A percentile compares a stretch with the other conserved stretches of the same genome.
phyloP scores from a whole-genome alignment of 1,139 yeast species.

The Lodderomyces jiufengensis region DNA sequence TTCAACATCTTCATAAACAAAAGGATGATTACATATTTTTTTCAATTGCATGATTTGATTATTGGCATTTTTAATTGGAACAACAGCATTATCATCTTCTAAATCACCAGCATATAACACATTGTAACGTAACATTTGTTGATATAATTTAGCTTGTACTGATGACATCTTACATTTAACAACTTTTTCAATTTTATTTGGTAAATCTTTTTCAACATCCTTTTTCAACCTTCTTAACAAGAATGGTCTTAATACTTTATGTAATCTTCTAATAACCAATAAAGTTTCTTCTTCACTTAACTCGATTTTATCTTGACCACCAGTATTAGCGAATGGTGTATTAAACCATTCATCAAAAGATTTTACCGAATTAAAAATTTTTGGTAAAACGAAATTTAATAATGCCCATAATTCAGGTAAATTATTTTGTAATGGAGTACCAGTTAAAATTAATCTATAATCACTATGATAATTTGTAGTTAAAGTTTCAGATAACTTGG shows the following conservation, averaged over 20 bases:
- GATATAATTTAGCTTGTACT: slow-evolving; percentile 73
- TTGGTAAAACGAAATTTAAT: slow-evolving; percentile 72
- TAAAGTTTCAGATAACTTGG: slow-evolving; percentile 68
- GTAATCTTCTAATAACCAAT: slow-evolving; percentile 90
- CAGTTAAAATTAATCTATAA: slow-evolving; percentile 76
- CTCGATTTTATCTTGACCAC: slow-evolving; percentile 76
- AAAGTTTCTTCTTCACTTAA: slow-evolving; percentile 90
- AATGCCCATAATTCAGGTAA: slow-evolving; percentile 85
- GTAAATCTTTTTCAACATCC: slow-evolving; percentile 95
- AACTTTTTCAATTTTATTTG: slow-evolving; percentile 92
- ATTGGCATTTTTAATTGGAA: slow-evolving; percentile 78
- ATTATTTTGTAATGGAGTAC: slow-evolving; percentile 84
- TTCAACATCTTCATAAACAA: slow-evolving; percentile 94
- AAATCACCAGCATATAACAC: slow-evolving; percentile 60
- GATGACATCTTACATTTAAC: slow-evolving; percentile 93
- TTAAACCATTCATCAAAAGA: slow-evolving; percentile 90
- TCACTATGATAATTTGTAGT: slow-evolving; percentile 72
- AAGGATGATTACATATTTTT: slow-evolving; percentile 96
- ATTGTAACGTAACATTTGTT: slow-evolving; percentile 72
- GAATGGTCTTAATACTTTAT: slow-evolving; percentile 93
- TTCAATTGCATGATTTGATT: slow-evolving; percentile 94
- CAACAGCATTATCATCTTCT: slow-evolving; percentile 38
- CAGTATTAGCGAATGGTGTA: slow-evolving; percentile 80
- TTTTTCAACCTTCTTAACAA: slow-evolving; percentile 89
- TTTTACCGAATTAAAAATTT: slow-evolving; percentile 77